Evolutionary conservation across 2,329 filamentous ascomycete species (phyloP).

Genomic region (Monilinia fructigena): DNA sequence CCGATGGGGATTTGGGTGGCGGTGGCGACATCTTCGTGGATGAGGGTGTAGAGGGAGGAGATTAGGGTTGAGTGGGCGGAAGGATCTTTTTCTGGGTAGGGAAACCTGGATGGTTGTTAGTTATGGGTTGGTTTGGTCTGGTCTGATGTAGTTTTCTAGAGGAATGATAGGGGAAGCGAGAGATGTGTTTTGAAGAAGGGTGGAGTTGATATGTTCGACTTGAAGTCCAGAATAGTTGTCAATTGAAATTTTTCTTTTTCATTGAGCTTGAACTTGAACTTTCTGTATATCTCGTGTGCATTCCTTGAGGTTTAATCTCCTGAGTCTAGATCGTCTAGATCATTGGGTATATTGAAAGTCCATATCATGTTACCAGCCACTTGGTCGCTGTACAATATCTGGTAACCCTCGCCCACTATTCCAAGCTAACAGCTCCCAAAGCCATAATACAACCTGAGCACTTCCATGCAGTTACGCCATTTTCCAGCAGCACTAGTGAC

Average conservation of each 20-base stretch:
- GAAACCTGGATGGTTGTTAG: slow-evolving; percentile 59
- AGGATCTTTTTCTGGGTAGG: slow-evolving; percentile 64
- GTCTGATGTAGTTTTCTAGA: background rate
- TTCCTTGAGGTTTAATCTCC: too few species aligned
- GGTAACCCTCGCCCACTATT: background rate
- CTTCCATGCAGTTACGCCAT: background rate
- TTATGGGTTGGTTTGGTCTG: background rate
- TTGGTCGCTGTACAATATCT: background rate
- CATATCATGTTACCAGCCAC: background rate
- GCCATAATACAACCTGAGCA: background rate
- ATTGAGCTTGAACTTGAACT: too few species aligned
- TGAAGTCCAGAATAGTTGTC: background rate
- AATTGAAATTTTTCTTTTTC: background rate
- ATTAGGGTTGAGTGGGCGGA: slow-evolving; percentile 54
- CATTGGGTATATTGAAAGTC: background rate
- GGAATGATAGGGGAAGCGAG: too few species aligned
- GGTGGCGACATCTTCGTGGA: slow-evolving; percentile 59
- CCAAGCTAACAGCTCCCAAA: background rate
- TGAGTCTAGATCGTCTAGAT: background rate
- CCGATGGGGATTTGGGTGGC: slow-evolving; percentile 56
- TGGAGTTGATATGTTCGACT: background rate
- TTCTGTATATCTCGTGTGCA: background rate
- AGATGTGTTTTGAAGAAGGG: background rate
- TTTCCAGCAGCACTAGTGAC: background rate
- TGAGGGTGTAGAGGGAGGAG: slow-evolving; percentile 64